Conservation (phyloP, 2,329 filamentous ascomycete species). For the Proliferodiscus dingleyae region DNA sequence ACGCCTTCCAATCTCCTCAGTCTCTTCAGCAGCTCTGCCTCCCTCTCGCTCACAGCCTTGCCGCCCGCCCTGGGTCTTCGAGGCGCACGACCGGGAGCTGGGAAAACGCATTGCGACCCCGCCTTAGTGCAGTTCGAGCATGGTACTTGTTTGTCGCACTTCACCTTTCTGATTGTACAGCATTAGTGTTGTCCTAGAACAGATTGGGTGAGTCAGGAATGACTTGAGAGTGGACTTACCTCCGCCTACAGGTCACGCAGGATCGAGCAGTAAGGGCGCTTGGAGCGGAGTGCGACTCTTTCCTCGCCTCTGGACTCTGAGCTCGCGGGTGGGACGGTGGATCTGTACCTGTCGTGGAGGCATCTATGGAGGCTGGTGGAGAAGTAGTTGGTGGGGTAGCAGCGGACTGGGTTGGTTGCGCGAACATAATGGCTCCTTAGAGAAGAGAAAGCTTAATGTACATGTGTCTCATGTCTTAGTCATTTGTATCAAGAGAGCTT, state of each 20-base stretch:
- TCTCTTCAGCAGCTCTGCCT: slow-evolving; percentile 66
- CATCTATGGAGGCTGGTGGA: background rate
- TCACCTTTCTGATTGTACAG: slow-evolving; percentile 70
- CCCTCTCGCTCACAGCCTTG: slow-evolving; percentile 52
- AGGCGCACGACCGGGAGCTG: slow-evolving; percentile 62
- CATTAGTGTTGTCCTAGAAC: too few species aligned
- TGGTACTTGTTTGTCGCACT: slow-evolving; percentile 70
- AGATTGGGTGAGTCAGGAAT: too few species aligned
- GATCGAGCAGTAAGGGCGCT: slow-evolving; percentile 27
- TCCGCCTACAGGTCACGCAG: slow-evolving; percentile 48
- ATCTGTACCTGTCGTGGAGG: slow-evolving; percentile 2
- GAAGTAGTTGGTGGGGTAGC: background rate
- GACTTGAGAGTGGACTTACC: too few species aligned
- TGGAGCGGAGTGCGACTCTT: slow-evolving; percentile 13
- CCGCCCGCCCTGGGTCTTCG: slow-evolving; percentile 58
- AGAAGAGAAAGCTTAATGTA: too few species aligned
- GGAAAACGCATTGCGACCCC: slow-evolving; percentile 68
- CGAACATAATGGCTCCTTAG: background rate
- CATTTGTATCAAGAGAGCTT: too few species aligned
- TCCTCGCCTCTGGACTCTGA: slow-evolving; percentile 7
- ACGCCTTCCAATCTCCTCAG: slow-evolving; percentile 71
- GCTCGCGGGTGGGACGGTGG: background rate
- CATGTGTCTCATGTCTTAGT: too few species aligned
- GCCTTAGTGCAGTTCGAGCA: slow-evolving; percentile 71
- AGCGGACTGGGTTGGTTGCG: background rate